A percentile compares a stretch with the other conserved stretches of the same genome.
Evolutionary conservation across 2,329 filamentous ascomycete genomes (phyloP).

Genomic region (Bimuria novae-zelandiae): DNA sequence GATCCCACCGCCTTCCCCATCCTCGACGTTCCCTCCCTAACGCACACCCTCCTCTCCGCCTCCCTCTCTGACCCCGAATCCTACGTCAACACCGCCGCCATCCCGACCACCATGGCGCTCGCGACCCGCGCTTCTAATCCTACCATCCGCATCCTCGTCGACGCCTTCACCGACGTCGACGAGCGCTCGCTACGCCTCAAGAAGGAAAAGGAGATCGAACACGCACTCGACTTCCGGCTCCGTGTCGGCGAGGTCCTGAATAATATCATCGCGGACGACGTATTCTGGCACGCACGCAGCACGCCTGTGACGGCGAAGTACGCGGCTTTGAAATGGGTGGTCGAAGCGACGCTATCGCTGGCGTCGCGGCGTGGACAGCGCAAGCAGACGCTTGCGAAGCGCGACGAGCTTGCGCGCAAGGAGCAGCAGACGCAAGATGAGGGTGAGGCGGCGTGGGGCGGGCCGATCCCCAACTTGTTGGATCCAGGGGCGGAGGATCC

Average conservation of each 20-base stretch:
- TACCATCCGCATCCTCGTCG: constrained; percentile 65
- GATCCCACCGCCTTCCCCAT: constrained; percentile 56
- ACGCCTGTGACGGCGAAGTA: constrained; percentile 5
- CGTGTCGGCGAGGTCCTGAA: constrained; percentile 64
- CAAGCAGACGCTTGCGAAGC: constrained; percentile 62
- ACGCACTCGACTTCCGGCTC: constrained; percentile 65
- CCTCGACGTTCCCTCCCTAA: constrained; percentile 68
- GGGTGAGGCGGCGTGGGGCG: constrained; percentile 61
- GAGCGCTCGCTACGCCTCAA: constrained; percentile 32
- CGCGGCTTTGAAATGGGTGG: constrained; percentile 43
- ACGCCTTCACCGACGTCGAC: constrained; percentile 71
- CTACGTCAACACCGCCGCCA: constrained; percentile 71
- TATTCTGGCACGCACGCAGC: constrained; percentile 23
- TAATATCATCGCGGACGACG: constrained; percentile 24
- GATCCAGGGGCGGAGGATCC: constrained; percentile 34
- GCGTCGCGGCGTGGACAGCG: constrained; percentile 67
- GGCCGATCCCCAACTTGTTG: constrained; percentile 49
- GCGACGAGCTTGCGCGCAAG: constrained; percentile 57
- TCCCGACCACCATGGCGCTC: constrained; percentile 67
- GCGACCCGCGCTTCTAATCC: constrained; percentile 66
- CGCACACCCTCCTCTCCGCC: constrained; percentile 67
- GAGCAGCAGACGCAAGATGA: constrained; percentile 55
- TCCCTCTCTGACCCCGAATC: constrained; percentile 70
- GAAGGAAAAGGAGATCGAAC: constrained; percentile 34
- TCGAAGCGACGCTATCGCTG: constrained; percentile 65